Percentiles rank a stretch among this genome's conserved stretches.
Conservation (phyloP, 768 basidiomycete species). For the Tulasnella sp. region DNA sequence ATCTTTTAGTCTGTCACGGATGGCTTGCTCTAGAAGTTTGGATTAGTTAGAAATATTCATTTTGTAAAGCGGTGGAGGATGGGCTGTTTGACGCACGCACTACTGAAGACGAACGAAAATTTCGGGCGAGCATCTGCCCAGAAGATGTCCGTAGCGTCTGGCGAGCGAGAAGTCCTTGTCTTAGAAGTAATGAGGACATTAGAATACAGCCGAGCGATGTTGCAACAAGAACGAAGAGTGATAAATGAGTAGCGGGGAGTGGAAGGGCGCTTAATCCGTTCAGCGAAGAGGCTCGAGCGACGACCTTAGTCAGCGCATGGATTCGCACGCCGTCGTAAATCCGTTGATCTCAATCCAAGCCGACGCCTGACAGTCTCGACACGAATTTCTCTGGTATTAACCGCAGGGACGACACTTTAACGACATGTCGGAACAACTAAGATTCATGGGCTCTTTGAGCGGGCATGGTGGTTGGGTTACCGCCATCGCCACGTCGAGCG, state of each 20-base stretch:
- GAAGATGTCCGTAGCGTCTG: neutral
- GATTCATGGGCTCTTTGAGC: constrained; percentile 82
- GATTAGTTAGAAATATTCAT: neutral
- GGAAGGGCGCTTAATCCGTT: neutral
- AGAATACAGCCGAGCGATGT: neutral
- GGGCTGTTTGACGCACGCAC: neutral
- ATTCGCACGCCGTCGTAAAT: constrained; percentile 6
- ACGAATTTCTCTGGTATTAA: neutral
- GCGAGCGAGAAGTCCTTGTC: neutral
- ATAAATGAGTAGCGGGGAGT: too few relatives aligned
- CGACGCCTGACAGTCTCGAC: too few relatives aligned
- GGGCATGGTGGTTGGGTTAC: constrained; percentile 98
- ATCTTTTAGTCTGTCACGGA: constrained; percentile 13
- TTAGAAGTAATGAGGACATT: neutral
- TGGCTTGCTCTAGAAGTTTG: neutral
- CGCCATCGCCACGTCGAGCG: constrained; percentile 93
- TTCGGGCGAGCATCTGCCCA: neutral
- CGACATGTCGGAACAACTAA: constrained; percentile 70
- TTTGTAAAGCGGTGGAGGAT: too few relatives aligned
- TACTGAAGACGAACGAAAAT: neutral
- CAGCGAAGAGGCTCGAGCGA: neutral
- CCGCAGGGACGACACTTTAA: neutral
- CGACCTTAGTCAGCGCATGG: neutral
- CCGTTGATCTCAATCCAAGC: constrained; percentile 8
- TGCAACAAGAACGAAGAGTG: neutral